Evolutionary conservation across 345 rosid species (phyloP).

Genomic region (Eucalyptus globulus): DNA sequence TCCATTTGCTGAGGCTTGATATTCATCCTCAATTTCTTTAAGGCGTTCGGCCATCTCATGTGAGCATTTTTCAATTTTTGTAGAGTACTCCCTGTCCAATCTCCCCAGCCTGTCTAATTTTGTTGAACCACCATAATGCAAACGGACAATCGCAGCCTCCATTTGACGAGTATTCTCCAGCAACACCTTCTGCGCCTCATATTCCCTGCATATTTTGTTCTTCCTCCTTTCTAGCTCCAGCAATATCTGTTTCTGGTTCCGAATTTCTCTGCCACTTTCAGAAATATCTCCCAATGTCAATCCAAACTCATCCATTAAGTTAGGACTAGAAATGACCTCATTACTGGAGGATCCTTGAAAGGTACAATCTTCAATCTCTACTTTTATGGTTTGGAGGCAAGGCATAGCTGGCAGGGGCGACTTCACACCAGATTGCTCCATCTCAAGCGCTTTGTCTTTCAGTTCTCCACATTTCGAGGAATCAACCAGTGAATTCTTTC

Average conservation of each 20-base stretch:
- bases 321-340: constrained; percentile 8
- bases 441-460: neutral
- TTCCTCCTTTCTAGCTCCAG: constrained; percentile 30
- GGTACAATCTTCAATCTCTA: constrained; percentile 3
- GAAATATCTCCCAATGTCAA: constrained; percentile 20
- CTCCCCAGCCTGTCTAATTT: constrained; percentile 28
- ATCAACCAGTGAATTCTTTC: neutral
- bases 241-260: constrained; percentile 29
- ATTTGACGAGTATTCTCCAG: constrained; percentile 28
- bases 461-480: neutral
- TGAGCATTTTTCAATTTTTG: constrained; percentile 25
- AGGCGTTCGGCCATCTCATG: constrained; percentile 12
- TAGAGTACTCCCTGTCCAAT: constrained; percentile 31
- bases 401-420: neutral
- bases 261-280: constrained; percentile 30
- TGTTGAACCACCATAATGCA: constrained; percentile 12
- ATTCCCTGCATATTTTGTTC: constrained; percentile 17
- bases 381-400: constrained; percentile 1
- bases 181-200: constrained; percentile 25
- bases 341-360: constrained; percentile 12
- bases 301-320: neutral
- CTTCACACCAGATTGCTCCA: constrained; percentile 8
- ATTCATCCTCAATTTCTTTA: constrained; percentile 25
- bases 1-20: constrained; percentile 22
- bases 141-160: constrained; percentile 44